phyloP scores from a whole-genome alignment of 2,329 filamentous ascomycete species.

The Ceratocystis harringtonii region DNA sequence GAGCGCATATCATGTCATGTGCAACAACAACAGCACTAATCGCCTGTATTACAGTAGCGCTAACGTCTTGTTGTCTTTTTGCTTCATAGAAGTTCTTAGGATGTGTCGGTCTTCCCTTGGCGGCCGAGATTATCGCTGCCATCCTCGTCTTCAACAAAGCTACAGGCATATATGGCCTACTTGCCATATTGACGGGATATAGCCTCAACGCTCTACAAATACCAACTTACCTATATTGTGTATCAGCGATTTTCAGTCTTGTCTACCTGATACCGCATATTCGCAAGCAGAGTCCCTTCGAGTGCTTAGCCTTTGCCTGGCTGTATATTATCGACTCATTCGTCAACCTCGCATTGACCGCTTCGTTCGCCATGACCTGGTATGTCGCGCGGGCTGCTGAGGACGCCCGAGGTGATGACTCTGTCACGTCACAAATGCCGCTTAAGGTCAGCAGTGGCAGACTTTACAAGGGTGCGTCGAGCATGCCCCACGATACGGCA shows the following conservation, averaged over 20 bases:
- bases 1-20: not conserved
- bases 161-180: conserved; percentile 76
- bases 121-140: conserved; percentile 69
- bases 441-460: conserved; percentile 11
- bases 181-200: conserved; percentile 78
- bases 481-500: conserved; percentile 41
- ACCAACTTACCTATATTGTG: conserved; percentile 81
- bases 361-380: conserved; percentile 71
- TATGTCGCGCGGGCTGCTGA: conserved; percentile 51
- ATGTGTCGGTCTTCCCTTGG: conserved; percentile 72
- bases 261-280: conserved; percentile 65
- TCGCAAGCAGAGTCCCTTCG: conserved; percentile 59
- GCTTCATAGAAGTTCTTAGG: conserved; percentile 60
- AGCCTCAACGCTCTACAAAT: conserved; percentile 69
- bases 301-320: conserved; percentile 69
- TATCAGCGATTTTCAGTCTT: conserved; percentile 52
- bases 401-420: conserved; percentile 13
- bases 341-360: conserved; percentile 69
- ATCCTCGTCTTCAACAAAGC: conserved; percentile 83
- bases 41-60: not conserved
- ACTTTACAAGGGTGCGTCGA: conserved; percentile 8
- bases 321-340: conserved; percentile 71
- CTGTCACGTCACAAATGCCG: conserved; percentile 15
- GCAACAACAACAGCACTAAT: not conserved
- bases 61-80: not conserved